Evolutionary conservation across 164 flowering plant species (phyloP).

Genomic region (Umbellularia californica): DNA sequence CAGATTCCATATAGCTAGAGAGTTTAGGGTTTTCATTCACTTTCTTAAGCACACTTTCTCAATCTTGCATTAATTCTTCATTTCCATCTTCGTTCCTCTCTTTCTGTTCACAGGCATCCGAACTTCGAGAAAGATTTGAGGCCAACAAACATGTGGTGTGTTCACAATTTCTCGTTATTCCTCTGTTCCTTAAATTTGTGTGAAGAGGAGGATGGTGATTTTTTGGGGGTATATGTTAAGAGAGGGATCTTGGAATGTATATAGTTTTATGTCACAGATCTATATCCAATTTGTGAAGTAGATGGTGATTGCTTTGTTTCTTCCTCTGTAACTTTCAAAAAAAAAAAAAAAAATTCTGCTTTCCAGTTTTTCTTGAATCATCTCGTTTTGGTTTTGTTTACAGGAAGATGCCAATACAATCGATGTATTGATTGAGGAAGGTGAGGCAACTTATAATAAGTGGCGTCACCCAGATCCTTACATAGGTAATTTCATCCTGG

Average conservation of each 20-base stretch:
- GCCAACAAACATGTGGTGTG: slow-evolving; percentile 80
- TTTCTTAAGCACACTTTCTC: too few relatives aligned
- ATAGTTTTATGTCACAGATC: too few relatives aligned
- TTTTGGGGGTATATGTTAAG: too few relatives aligned
- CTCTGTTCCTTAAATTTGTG: too few relatives aligned
- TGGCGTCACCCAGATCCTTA: slow-evolving; percentile 99
- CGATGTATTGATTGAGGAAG: slow-evolving; percentile 74
- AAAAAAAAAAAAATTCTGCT: too few relatives aligned
- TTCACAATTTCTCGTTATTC: slow-evolving; percentile 1
- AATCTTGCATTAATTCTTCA: too few relatives aligned
- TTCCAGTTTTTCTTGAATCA: slow-evolving; percentile 1
- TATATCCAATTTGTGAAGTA: too few relatives aligned
- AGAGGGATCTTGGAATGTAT: too few relatives aligned
- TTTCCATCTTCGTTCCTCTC: neutral
- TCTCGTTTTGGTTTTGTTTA: slow-evolving; percentile 12
- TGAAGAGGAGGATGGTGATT: too few relatives aligned
- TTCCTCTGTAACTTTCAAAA: too few relatives aligned
- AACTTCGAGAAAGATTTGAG: slow-evolving; percentile 72
- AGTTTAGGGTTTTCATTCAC: too few relatives aligned
- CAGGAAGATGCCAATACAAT: slow-evolving; percentile 85
- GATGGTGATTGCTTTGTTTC: neutral
- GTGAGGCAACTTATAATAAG: slow-evolving; percentile 65
- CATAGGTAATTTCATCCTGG: slow-evolving; percentile 52
- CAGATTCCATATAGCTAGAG: too few relatives aligned
- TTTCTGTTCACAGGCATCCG: slow-evolving; percentile 54